A percentile compares a stretch with the other conserved stretches of the same genome.
These are phyloP conservation scores for Pascua guehoae DNA, from an alignment of 1,284 basidiomycete species.

Conservation along the genomic window DNA sequence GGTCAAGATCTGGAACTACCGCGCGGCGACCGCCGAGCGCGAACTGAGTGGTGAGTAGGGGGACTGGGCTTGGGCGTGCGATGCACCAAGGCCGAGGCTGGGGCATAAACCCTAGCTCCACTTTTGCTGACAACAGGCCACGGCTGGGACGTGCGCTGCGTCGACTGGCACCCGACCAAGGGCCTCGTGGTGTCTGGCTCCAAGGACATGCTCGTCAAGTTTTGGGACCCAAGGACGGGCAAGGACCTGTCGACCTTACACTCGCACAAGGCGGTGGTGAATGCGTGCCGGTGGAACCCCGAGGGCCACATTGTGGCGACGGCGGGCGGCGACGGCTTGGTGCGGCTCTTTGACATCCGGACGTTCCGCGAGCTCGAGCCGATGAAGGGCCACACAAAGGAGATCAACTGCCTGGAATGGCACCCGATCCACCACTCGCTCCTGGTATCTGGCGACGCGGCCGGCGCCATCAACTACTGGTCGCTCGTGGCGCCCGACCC, in stretches of 20 bases:
- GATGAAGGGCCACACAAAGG: constrained; percentile 92
- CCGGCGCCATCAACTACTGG: constrained; percentile 91
- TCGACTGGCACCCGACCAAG: constrained; percentile 97
- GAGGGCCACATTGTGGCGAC: constrained; percentile 91
- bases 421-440: constrained; percentile 85
- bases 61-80: too few relatives aligned
- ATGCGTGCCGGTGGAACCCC: constrained; percentile 86
- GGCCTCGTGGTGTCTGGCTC: constrained; percentile 89
- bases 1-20: constrained; percentile 92
- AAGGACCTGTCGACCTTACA: constrained; percentile 86
- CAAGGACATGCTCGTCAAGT: constrained; percentile 98
- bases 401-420: constrained; percentile 95
- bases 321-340: constrained; percentile 87
- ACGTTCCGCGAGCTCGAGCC: constrained; percentile 92
- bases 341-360: constrained; percentile 96
- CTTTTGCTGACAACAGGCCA: constrained; percentile 59
- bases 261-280: constrained; percentile 95
- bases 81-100: too few relatives aligned
- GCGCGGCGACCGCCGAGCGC: constrained; percentile 82
- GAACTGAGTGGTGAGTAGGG: constrained; percentile 62
- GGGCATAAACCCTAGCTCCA: not conserved
- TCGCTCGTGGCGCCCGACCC: constrained; percentile 58
- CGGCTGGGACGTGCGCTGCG: constrained; percentile 97
- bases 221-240: constrained; percentile 94
- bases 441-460: constrained; percentile 87